Evolutionary conservation across 352 stramenopile species (phyloP).

Genomic region (Globisporangium cylindrosporum): DNA sequence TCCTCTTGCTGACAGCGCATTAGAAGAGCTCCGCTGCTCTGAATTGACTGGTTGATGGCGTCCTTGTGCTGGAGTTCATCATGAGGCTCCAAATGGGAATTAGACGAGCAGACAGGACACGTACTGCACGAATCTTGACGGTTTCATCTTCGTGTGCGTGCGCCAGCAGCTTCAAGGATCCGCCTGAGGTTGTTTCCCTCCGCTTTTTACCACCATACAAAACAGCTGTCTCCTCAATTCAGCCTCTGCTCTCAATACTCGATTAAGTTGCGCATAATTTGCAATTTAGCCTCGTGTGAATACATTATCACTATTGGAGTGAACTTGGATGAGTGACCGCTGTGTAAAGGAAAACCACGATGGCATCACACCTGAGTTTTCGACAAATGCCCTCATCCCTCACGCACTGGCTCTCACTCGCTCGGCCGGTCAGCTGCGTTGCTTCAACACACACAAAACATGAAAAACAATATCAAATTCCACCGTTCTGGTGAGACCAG

Average conservation of each 20-base stretch:
- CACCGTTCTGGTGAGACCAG: too few species aligned
- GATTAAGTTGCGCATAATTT: background rate
- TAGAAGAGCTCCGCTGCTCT: too few species aligned
- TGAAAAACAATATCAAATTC: too few species aligned
- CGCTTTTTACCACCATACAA: background rate
- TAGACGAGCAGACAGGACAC: background rate
- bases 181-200: too few species aligned
- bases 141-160: background rate
- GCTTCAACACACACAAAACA: background rate
- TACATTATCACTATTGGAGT: background rate
- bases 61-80: too few species aligned
- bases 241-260: background rate
- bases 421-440: background rate
- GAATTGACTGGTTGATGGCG: too few species aligned
- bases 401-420: background rate
- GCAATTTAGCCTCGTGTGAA: background rate
- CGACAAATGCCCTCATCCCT: background rate
- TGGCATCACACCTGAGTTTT: slow-evolving; percentile 7
- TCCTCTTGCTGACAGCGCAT: too few species aligned
- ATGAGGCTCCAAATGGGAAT: too few species aligned
- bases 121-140: background rate
- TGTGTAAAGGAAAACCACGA: background rate
- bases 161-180: background rate
- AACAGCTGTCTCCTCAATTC: background rate
- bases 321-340: background rate